Evolutionary conservation across 345 rosid genomes (phyloP).

Genomic region (Eucalyptus curtisii): DNA sequence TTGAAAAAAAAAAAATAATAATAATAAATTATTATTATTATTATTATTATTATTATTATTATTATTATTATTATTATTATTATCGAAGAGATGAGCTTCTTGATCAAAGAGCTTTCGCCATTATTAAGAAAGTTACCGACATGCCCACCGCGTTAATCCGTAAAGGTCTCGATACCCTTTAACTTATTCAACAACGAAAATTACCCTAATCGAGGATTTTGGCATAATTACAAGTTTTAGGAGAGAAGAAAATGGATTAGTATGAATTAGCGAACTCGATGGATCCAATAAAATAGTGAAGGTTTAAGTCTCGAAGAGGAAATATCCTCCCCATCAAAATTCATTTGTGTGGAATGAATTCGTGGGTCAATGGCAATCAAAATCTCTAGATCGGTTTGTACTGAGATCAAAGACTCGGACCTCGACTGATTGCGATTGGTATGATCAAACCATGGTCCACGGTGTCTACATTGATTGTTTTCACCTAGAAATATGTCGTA

Average conservation of each 20-base stretch:
- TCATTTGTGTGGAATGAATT: neutral
- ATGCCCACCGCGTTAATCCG: fast-evolving
- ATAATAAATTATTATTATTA: too few relatives aligned
- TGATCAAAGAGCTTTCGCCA: neutral
- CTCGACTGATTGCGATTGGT: neutral
- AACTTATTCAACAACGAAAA: neutral
- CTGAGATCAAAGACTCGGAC: neutral
- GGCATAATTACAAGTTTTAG: neutral
- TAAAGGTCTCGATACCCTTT: neutral
- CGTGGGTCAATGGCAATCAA: neutral
- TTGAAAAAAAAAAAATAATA: too few relatives aligned
- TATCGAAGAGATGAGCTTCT: neutral
- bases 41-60: too few relatives aligned
- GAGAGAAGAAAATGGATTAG: neutral
- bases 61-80: too few relatives aligned
- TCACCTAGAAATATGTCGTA: neutral
- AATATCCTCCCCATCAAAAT: neutral
- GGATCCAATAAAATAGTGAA: neutral
- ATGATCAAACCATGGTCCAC: neutral
- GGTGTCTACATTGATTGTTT: neutral
- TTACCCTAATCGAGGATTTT: neutral
- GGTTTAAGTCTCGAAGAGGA: neutral
- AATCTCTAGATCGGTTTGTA: fast-evolving
- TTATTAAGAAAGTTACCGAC: neutral
- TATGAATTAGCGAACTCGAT: neutral